phyloP scores from a whole-genome alignment of 148 eudicot species.

The Diospyros lotus region DNA sequence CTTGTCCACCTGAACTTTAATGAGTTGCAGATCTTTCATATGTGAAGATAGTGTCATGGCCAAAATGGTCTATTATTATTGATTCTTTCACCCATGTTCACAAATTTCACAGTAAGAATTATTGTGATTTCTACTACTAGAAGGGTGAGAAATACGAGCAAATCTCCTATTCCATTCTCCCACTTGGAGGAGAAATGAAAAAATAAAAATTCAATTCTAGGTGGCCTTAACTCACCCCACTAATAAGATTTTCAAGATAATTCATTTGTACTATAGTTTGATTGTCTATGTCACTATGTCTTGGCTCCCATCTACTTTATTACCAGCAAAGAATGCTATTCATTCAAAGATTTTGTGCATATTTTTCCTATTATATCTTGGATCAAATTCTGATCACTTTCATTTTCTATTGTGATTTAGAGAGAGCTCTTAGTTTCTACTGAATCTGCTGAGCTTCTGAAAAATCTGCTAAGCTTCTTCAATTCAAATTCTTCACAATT shows the following conservation, averaged over 20 bases:
- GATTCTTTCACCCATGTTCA: not conserved
- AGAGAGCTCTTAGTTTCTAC: conserved; percentile 37
- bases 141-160: not conserved
- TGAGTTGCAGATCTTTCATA: not conserved
- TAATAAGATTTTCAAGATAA: not conserved
- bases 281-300: not conserved
- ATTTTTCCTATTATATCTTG: not conserved
- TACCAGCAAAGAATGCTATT: not conserved
- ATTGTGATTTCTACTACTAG: not conserved
- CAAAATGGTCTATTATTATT: not conserved
- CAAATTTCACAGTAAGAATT: no score
- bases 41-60: not conserved
- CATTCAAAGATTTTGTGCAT: not conserved
- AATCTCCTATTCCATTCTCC: not conserved
- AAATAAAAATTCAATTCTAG: not conserved
- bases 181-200: not conserved
- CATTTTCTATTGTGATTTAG: conserved; percentile 15
- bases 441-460: conserved; percentile 33
- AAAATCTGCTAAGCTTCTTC: conserved; percentile 27
- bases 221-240: not conserved
- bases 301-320: not conserved
- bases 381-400: conserved; percentile 5
- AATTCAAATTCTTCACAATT: conserved; percentile 21
- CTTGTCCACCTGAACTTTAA: not conserved
- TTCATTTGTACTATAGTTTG: not conserved